Base-by-base conservation (phyloP, 495 filamentous ascomycete genomes). In the Penicillium flavigenum region DNA sequence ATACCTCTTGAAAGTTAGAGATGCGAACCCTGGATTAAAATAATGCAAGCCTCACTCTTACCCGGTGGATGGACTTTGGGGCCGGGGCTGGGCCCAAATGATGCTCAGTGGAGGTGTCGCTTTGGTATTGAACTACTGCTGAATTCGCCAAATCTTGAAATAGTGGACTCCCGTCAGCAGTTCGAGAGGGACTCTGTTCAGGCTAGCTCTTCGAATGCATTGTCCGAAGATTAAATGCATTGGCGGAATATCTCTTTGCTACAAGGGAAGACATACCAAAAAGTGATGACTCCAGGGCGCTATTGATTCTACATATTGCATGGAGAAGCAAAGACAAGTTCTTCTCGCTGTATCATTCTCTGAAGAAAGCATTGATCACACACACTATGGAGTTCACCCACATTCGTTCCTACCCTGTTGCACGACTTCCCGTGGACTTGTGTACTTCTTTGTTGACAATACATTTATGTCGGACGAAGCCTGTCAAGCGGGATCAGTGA, bases 1-100 rank as follows among this genome's bases (percentile, higher is more conserved):
- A 59, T 24, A 58, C 51, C 36, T 43, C 60, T 14, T 62, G 60
- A 56, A 43, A 62, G 12, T 36, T 58, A 16, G 55, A 59, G n/a
- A 17, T 62, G 22, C 50, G 51, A 51, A 36, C 41, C 26, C 12
- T 59, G 6, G 55, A 55, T n/a, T 12, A 29, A 17, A 19, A 31
- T 3, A 34, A 59, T 38, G 41, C 58, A 12, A 55, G 47, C 43
- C 51, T 62, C 29, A 24, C 45, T 34, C 17, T 62, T 11, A 62
- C 60, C 24, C 31, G 19, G 2, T 62, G 51, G 56, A 55, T 38
- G 19, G 51, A 56, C 45, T 16, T 16, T 62, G 22, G 56, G 60
- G 12, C 46, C 55, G 9, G 60, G 56, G 1, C 17, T 51, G 14
- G 16, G n/a, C 20, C 34, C 24, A 16, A 16, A 48, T 4, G 46